These are phyloP conservation scores for Sporothrix euskadiensis DNA, from an alignment of 2,329 filamentous ascomycete species.

Conservation along the genomic window DNA sequence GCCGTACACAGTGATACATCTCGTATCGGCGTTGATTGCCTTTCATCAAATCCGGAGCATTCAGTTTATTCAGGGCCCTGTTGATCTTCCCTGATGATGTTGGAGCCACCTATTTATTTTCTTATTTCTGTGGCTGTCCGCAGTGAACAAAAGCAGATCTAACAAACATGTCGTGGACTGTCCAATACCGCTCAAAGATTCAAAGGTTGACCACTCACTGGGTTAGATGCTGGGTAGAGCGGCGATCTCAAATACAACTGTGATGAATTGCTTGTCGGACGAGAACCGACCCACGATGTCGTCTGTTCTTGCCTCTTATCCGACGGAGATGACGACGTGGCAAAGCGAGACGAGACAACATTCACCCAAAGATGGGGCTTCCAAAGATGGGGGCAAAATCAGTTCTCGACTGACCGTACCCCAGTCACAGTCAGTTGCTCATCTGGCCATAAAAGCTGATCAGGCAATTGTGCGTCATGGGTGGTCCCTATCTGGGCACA, in stretches of 20 bases:
- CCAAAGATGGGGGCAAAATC: neutral
- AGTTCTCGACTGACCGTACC: neutral
- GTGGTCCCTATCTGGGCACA: neutral
- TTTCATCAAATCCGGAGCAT: too few species aligned
- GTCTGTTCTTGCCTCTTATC: conserved; percentile 5
- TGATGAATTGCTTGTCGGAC: neutral
- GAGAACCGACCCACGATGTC: neutral
- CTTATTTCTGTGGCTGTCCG: too few species aligned
- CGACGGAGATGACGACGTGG: neutral
- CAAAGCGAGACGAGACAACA: neutral
- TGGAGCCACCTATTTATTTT: too few species aligned
- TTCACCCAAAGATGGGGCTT: neutral
- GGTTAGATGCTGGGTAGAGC: neutral
- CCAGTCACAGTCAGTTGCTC: neutral
- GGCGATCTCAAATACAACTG: neutral
- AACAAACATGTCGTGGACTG: neutral
- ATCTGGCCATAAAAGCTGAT: neutral
- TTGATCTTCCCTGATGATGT: too few species aligned
- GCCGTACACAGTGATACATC: too few species aligned
- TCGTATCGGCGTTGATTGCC: too few species aligned
- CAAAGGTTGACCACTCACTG: neutral
- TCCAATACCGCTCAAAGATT: too few species aligned
- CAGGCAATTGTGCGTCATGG: neutral
- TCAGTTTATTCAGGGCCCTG: too few species aligned
- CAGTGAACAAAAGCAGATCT: too few species aligned